These are phyloP conservation scores for Fistulinella prunicolor DNA, from an alignment of 768 basidiomycete species.

Conservation along the genomic window DNA sequence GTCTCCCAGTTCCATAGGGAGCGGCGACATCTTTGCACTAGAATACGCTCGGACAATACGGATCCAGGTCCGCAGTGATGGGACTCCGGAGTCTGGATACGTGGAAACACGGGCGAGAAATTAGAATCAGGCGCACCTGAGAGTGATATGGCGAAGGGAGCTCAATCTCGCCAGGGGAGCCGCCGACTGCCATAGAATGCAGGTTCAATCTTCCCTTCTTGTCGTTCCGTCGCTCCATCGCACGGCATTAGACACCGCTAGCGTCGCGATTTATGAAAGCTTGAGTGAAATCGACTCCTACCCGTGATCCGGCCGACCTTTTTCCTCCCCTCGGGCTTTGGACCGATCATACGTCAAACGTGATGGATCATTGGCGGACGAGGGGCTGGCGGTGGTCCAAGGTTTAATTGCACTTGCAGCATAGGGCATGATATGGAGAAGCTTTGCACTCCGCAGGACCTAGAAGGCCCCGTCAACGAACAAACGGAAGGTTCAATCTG, in stretches of 20 bases:
- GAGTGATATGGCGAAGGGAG: not conserved
- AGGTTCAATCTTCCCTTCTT: slow-evolving; percentile 7
- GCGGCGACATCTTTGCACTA: slow-evolving; percentile 4
- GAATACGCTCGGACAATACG: not conserved
- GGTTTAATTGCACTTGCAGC: slow-evolving; percentile 6
- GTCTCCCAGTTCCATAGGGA: slow-evolving; percentile 2
- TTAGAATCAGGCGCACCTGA: not conserved
- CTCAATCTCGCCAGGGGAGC: slow-evolving; percentile 1
- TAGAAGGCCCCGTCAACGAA: not conserved
- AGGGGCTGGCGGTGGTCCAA: not conserved
- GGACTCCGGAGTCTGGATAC: not conserved
- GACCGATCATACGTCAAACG: not conserved
- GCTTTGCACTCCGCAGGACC: not conserved
- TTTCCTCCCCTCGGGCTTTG: not conserved
- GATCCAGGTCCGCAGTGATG: slow-evolving; percentile 10
- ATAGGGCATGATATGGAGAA: slow-evolving; percentile 14
- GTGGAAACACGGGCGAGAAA: not conserved
- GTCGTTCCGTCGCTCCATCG: not conserved
- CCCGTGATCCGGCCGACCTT: slow-evolving; percentile 23
- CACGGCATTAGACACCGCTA: not conserved
- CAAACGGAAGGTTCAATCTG: not conserved
- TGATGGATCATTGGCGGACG: not conserved
- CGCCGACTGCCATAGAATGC: slow-evolving; percentile 10
- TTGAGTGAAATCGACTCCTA: not conserved
- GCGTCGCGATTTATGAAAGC: slow-evolving; percentile 3